These are phyloP conservation scores for Quercus rubra DNA, from an alignment of 306 rosid species.

Conservation along the genomic window DNA sequence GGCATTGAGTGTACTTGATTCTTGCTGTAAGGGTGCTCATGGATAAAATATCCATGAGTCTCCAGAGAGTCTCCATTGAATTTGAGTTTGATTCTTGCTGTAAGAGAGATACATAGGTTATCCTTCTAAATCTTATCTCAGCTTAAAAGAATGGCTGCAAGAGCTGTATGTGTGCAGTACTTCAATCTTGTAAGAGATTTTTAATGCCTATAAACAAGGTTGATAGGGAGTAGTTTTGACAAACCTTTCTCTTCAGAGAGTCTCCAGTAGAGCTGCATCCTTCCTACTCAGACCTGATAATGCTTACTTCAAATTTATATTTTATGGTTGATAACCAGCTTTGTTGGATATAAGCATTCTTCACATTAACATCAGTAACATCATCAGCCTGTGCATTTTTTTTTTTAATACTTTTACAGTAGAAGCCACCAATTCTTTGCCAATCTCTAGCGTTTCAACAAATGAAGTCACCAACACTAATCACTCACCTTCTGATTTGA, in stretches of 20 bases:
- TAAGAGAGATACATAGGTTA: neutral
- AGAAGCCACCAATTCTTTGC: neutral
- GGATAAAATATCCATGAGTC: neutral
- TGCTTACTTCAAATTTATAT: neutral
- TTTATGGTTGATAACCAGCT: neutral
- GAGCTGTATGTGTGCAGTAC: neutral
- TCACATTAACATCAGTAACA: neutral
- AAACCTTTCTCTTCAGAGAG: neutral
- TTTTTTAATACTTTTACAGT: neutral
- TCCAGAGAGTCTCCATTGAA: too few species aligned
- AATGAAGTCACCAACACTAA: neutral
- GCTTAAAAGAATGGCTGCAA: neutral
- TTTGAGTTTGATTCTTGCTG: too few species aligned
- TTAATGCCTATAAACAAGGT: neutral
- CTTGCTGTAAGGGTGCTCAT: neutral
- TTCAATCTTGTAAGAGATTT: neutral
- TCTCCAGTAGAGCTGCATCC: neutral
- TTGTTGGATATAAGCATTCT: neutral
- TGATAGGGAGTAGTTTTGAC: neutral
- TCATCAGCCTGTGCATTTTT: neutral
- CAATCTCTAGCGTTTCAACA: neutral
- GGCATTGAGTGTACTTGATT: neutral
- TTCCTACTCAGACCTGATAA: neutral
- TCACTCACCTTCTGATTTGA: neutral
- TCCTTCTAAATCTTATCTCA: neutral